A percentile compares a stretch with the other conserved stretches of the same genome.
Evolutionary conservation across 257 asterid genomes (phyloP).

Genomic region (Paraleonurus japonicus): DNA sequence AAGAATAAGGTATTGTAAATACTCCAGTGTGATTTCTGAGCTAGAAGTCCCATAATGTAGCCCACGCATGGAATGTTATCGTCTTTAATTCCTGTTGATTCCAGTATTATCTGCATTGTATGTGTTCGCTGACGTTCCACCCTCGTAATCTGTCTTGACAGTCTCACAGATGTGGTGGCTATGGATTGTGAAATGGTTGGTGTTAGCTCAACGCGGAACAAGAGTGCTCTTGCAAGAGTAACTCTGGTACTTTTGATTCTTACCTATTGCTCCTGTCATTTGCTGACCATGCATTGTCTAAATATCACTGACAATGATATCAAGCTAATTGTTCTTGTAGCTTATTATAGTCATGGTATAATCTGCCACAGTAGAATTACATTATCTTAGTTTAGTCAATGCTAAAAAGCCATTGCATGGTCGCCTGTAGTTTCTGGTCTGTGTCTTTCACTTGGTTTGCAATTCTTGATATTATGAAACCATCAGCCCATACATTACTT

Average conservation of each 20-base stretch:
- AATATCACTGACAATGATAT: constrained; percentile 9
- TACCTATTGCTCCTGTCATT: constrained; percentile 14
- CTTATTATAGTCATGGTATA: background rate
- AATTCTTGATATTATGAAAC: background rate
- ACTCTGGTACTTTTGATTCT: constrained; percentile 63
- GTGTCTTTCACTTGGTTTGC: background rate
- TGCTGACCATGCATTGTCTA: background rate
- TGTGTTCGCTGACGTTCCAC: background rate
- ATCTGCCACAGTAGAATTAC: background rate
- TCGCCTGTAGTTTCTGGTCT: constrained; percentile 16
- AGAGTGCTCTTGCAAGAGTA: constrained; percentile 92
- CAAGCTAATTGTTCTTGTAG: background rate
- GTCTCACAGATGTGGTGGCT: constrained; percentile 70
- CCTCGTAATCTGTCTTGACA: constrained; percentile 34
- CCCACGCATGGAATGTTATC: background rate
- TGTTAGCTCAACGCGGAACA: constrained; percentile 74
- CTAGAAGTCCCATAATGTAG: background rate
- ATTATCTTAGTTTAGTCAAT: background rate
- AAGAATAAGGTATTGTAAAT: background rate
- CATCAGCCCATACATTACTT: constrained; percentile 14
- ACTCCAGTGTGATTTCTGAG: background rate
- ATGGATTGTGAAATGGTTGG: constrained; percentile 99
- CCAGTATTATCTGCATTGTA: constrained; percentile 1
- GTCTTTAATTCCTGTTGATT: constrained; percentile 1
- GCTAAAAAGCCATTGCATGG: background rate